Base-by-base conservation (phyloP, 225 moss, liverwort and hornwort species). In the Sphagnum contortum region DNA sequence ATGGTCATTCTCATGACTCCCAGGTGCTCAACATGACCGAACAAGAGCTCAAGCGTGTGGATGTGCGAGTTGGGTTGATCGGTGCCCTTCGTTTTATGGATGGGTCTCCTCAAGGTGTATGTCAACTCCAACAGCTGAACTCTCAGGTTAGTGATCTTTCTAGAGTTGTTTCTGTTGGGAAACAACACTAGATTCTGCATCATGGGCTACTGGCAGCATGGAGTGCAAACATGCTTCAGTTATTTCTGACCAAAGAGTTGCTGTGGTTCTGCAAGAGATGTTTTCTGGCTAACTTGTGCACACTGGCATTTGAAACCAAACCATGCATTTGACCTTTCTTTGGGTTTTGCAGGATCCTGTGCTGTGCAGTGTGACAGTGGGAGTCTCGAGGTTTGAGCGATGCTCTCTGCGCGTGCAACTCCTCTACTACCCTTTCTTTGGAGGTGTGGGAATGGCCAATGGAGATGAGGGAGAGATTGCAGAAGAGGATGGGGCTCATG, bases 21-120 rank as follows among this genome's bases (percentile, higher is more conserved):
- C 85, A 96, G 96, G 83, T 98, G 57, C 90, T 93, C 61, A 98
- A 98, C 64, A 89, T 98, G 90, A 98, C 93, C 49, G 96, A 98
- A 73, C 96, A 92, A 74, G 96, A 98, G 72, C 80, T 98, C 60
- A 83, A 78, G 69, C 85, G 96, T 49, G 90, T 92, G 53, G 96
- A 94, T 74, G 85, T 94, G 47, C 90, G 91, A 57, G 91, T 94
- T 63, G 94, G 94, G 57, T 71, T 98, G 56, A 83, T 85, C 56
- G 96, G 96, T 62, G 78, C 96, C 48, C 80, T 92, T 53, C 83
- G 92, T 50, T 93, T 98, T 63, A 98, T 98, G 93, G 96, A 98
- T 74, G 90, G 85, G 11, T 85, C 90, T 62, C 92, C 92, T 55
- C 96, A 98, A 77, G 92, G 90, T 64, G 90, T 98, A n/a, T 90